These are phyloP conservation scores for Euphorbia schlechtendalii DNA, from an alignment of 441 rosid genomes.

Conservation along the genomic window DNA sequence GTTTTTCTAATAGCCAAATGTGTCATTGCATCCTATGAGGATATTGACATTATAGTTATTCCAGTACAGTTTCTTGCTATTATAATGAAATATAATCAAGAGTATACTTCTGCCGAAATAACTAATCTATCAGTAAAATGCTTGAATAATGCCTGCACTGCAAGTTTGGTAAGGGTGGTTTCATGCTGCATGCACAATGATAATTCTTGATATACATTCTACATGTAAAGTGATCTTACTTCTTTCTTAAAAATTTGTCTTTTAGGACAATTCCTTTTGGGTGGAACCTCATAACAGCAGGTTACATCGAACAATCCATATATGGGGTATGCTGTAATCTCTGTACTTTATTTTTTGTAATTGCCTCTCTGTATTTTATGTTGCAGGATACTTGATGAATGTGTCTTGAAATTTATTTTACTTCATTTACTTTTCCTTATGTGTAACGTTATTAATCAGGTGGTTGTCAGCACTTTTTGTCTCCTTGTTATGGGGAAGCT, in stretches of 20 bases:
- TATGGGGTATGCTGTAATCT: slow-evolving; percentile 66
- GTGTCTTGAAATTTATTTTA: background rate
- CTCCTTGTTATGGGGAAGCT: slow-evolving; percentile 89
- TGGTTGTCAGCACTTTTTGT: slow-evolving; percentile 58
- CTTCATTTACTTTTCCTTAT: slow-evolving; percentile 13
- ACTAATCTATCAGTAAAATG: background rate
- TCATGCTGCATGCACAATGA: too few relatives aligned
- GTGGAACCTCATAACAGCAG: slow-evolving; percentile 90
- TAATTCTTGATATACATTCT: background rate
- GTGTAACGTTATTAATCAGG: slow-evolving; percentile 33
- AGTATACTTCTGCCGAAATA: background rate
- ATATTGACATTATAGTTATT: background rate
- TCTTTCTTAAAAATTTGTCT: slow-evolving; percentile 15
- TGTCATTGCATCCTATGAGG: background rate
- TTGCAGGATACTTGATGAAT: slow-evolving; percentile 10
- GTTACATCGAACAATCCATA: slow-evolving; percentile 75
- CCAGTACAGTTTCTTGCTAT: background rate
- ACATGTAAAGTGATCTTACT: background rate
- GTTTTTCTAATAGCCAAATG: background rate
- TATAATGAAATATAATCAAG: background rate
- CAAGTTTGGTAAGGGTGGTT: background rate
- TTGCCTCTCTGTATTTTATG: background rate
- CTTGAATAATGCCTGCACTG: background rate
- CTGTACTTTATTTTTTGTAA: background rate
- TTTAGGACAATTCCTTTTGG: slow-evolving; percentile 95